Evolutionary conservation across 805 yeast species (phyloP), one percentile per base, ranked within the genome.

Genomic region (Kuraishia piskuri): DNA sequence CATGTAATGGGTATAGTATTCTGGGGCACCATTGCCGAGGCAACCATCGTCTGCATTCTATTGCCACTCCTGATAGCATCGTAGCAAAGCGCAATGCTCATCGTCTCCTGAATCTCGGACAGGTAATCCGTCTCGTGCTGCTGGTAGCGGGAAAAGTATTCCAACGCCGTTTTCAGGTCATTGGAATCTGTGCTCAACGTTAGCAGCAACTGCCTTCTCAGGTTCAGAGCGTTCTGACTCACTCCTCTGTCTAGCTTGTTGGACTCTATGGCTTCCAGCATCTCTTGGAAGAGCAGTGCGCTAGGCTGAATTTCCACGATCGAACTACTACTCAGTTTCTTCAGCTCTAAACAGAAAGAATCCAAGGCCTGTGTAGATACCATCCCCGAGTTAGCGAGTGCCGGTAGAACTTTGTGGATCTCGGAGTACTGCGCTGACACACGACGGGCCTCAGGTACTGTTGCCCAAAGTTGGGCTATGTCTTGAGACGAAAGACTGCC

Each of bases 21-120:
- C 48, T 64, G 69, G 1, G 68, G 69, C 1, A 66, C 52, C 22
- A 66, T 54, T 1, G 59, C 61, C 51, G 65, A 64, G 1, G 68
- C 66, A 31, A 60, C 55, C n/a, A 54, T 25, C 6, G 64, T 19
- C 49, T 60, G 31, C 19, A 52, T 50, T 1, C 51, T 24, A 6
- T 59, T 54, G 17, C 60, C 51, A 2, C 50, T 54, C 6, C 23
- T 7, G 22, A 66, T 59, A 5, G 66, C 51, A 12, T 63, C 58
- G 49, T 62, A 57, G n/a, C 64, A 59, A 9, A 61, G 54, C 0
- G 61, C 60, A 14, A 62, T 51, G 1, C 69, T 61, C 40, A 59
- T 54, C 17, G 57, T 55, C 5, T 61, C 54, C 48, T 63, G 60
- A 1, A 65, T 8, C 20, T 57, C 58, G 20, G 54, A 56, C 22